Base-by-base conservation (phyloP, 73 alveolate species). In the Symbiodinium natans region DNA sequence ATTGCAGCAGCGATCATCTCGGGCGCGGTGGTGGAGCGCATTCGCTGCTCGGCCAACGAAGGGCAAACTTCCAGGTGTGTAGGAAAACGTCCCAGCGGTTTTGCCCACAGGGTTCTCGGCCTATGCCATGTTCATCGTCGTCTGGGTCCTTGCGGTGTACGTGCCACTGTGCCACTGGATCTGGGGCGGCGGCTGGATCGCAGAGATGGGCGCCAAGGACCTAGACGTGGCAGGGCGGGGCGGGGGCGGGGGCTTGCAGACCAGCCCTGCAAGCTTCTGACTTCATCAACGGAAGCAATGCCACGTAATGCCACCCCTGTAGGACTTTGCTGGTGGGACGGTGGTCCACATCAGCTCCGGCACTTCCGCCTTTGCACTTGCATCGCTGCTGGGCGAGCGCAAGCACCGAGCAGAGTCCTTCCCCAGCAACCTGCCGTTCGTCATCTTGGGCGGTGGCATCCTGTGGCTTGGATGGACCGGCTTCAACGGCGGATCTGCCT, bases 11-110 rank as follows among this genome's bases (percentile, higher is more conserved):
- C 92, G 21, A 83, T 83, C 46, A 83, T 83, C 31, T 83, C 92
- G 3, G 92, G 92, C n/a, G 43, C 92, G 34, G 43, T 83, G 92
- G 92, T 83, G 74, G 92, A 83, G 92, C 92, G 92, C 77, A 83
- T 83, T 42, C 92, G 92, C n/a, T n/a, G n/a, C n/a, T n/a, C n/a
- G n/a, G n/a, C n/a, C n/a, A n/a, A n/a, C n/a, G n/a, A n/a, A n/a
- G n/a, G n/a, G n/a, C n/a, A n/a, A n/a, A n/a, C n/a, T n/a, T n/a
- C n/a, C n/a, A n/a, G n/a, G n/a, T n/a, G n/a, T n/a, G n/a, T n/a
- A n/a, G n/a, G n/a, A n/a, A n/a, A n/a, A n/a, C n/a, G n/a, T n/a
- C n/a, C n/a, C n/a, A n/a, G n/a, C n/a, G n/a, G n/a, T n/a, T n/a
- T n/a, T n/a, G n/a, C n/a, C n/a, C n/a, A n/a, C n/a, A n/a, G n/a